Base-by-base conservation (phyloP, 306 rosid genomes). In the Arachis stenosperma region DNA sequence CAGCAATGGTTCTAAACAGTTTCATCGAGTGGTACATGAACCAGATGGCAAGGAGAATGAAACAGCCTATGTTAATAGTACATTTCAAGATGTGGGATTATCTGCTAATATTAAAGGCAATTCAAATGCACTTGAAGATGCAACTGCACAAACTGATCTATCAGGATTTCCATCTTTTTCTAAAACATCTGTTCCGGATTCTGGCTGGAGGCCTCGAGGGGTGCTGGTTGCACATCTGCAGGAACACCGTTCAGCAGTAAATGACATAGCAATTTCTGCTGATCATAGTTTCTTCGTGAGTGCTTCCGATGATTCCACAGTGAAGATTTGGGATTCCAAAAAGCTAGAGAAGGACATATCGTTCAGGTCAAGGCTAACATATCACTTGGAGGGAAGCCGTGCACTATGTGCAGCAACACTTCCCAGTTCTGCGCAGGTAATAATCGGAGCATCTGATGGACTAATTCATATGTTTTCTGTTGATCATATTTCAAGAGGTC, bases 181-280 rank as follows among this genome's bases (percentile, higher is more conserved):
- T 67, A 86, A 91, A 75, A 69, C 90, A 47, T 78, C 94, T 46
- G 75, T 88, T 74, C 84, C 92, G 42, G 97, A 94, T 78, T 89
- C 97, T 56, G 98, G 97, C 64, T 94, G 98, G 98, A 88, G 91
- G 81, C 98, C 98, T 3, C 92, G 91, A 41, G 98, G 98, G 46
- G 96, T 94, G 65, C 80, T 94, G 86, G 94, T 91, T 84, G 98
- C 97, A 17, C 98, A 94, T 81, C 96, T 94, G 64, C 98, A 94
- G 83, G 98, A 94, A 87, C 98, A 94, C 67, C 92, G 88, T 47
- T 88, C 98, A 48, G 92, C 97, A 12, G 96, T 94, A 67, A 91
- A 88, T 78, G 90, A 94, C 83, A 76, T 94, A 82, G 92, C 97
- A n/a, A 71, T 89, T 80, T 91, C 97, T 75, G 81, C 92, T 48